These are phyloP conservation scores for Rheum nobile DNA, from an alignment of 148 eudicot species.

Conservation along the genomic window DNA sequence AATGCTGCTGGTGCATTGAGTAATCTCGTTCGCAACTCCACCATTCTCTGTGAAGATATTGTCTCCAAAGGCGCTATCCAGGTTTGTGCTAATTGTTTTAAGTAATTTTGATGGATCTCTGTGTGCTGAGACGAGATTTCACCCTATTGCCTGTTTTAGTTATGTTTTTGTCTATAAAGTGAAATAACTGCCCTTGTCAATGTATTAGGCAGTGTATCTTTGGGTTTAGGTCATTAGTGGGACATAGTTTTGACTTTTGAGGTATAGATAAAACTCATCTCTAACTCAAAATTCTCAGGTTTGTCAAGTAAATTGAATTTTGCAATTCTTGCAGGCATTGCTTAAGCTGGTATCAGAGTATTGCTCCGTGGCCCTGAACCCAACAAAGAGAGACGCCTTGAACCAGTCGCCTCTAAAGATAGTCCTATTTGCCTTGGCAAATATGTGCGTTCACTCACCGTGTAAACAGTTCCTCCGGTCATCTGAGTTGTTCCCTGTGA, in stretches of 20 bases:
- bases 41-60: constrained; percentile 79
- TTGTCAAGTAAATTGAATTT: no score
- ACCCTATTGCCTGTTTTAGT: not conserved
- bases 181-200: no score
- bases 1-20: constrained; percentile 99
- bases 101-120: not conserved
- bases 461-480: constrained; percentile 76
- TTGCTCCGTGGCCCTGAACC: constrained; percentile 67
- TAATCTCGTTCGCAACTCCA: constrained; percentile 91
- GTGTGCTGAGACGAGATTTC: not conserved
- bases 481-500: constrained; percentile 50
- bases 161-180: not conserved
- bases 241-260: no score
- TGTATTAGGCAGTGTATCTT: no score
- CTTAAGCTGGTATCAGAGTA: constrained; percentile 72
- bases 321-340: constrained; percentile 46
- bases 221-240: no score
- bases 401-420: constrained; percentile 88
- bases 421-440: constrained; percentile 76
- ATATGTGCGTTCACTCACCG: constrained; percentile 72
- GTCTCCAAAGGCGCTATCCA: constrained; percentile 84
- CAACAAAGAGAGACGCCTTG: constrained; percentile 53
- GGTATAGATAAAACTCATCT: no score
- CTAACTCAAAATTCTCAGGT: no score
- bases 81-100: constrained; percentile 28